Evolutionary conservation across 2,329 filamentous ascomycete genomes (phyloP), one percentile per base, ranked within the genome.

Genomic region (Geosmithia flava): DNA sequence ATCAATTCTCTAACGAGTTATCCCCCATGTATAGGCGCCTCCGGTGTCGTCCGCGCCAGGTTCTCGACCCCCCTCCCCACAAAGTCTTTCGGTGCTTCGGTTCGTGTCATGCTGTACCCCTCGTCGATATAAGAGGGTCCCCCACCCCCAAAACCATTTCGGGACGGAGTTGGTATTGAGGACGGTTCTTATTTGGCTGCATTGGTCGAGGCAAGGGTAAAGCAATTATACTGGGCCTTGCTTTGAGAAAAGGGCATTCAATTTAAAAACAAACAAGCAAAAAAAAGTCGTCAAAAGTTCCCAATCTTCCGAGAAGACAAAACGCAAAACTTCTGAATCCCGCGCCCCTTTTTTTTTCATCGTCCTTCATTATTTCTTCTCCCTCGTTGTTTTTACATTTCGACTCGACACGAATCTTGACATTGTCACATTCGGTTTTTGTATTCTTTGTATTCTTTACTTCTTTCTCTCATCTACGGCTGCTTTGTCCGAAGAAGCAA

Each of bases 41-140:
- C 87, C 62, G 93, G 93, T 66, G 87, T 96, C 67, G 93, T 98
- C 69, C 86, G 93, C 70, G 91, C 90, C 73, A 91, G 95, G 76
- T 98, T 98, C 84, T 77, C 85, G 71, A 80, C 81, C 75, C 95
- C 95, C 72, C 89, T 98, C 61, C 93, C 93, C 67, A 82, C 93
- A 64, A 90, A 90, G 79, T 89, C 87, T 68, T 96, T 97, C 79
- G 89, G 90, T 75, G 88, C 89, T 69, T 90, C 87, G 64, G 86
- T 95, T 76, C 85, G 90, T 74, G 81, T 95, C 74, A 95, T 95
- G 89, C 80, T 95, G 74, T 95, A 95, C 81, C 89, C 89, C 72
- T 94, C 88, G 68, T 89, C 87, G 77, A 93, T 96, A 85, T 95
- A 91, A 44, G 29, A 48, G 23, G 39, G n/a, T 16, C 13, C 30